These are phyloP conservation scores for Sugiyamaella americana DNA, from an alignment of 805 yeast species.

Conservation along the genomic window DNA sequence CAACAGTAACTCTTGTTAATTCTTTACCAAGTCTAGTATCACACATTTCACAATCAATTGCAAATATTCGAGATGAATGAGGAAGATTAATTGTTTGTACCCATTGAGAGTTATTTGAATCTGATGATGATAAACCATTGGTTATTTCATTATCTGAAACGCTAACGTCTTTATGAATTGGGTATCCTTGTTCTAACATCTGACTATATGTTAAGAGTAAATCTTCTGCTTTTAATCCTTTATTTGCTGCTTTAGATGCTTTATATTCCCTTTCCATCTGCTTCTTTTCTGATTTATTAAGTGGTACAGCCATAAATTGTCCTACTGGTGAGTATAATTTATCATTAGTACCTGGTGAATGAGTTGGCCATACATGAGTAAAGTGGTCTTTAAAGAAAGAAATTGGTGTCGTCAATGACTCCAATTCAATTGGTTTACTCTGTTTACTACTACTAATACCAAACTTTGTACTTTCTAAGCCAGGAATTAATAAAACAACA, in stretches of 20 bases:
- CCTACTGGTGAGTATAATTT: slow-evolving; percentile 48
- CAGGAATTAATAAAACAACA: slow-evolving; percentile 59
- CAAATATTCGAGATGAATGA: slow-evolving; percentile 50
- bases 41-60: slow-evolving; percentile 95
- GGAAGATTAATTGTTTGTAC: slow-evolving; percentile 44
- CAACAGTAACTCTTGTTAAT: slow-evolving; percentile 69
- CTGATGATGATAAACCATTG: neutral
- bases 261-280: slow-evolving; percentile 26
- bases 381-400: slow-evolving; percentile 38
- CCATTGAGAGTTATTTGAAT: slow-evolving; percentile 34
- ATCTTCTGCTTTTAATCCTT: slow-evolving; percentile 41
- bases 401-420: slow-evolving; percentile 3
- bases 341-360: slow-evolving; percentile 62
- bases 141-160: neutral
- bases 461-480: slow-evolving; percentile 46
- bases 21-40: slow-evolving; percentile 46
- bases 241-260: neutral
- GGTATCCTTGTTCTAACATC: slow-evolving; percentile 48
- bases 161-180: slow-evolving; percentile 44
- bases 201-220: slow-evolving; percentile 47
- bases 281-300: slow-evolving; percentile 50
- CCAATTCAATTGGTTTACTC: slow-evolving; percentile 13
- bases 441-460: slow-evolving; percentile 26
- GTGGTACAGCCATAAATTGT: slow-evolving; percentile 51
- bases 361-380: slow-evolving; percentile 41